Base-by-base conservation (phyloP, 495 filamentous ascomycete species). In the Aspergillus nanangensis region DNA sequence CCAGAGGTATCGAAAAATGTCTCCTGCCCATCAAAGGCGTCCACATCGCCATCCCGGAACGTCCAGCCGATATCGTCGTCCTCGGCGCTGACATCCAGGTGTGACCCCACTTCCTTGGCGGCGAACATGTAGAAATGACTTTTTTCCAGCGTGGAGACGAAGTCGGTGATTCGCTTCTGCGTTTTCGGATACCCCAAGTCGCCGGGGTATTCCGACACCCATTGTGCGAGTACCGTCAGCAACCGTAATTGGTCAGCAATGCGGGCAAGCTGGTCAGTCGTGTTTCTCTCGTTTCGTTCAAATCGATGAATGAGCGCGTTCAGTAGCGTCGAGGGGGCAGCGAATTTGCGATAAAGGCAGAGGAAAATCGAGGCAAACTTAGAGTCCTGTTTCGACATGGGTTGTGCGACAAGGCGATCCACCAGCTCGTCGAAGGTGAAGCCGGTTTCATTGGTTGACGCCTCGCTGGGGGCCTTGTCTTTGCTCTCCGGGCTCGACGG, bases 281-380 rank as follows among this genome's bases (percentile, higher is more conserved):
- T 82, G 53, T 85, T 77, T 15, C 73, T 70, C 56, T 80, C 78
- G 25, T 83, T 72, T 23, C 71, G 72, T 38, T 92, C 84, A 51
- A 96, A 87, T 8, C 88, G 84, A 44, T 70, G 67, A 20, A 90
- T 67, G 49, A 97, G 81, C 13, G 84, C 79, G 29, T 77, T 76
- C 29, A 97, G 75, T 2, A 98, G 76, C 31, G 83, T 75, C 11
- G 74, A 72, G 0, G 93, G 93, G 3, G 92, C 76, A 4, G 90
- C 86, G 48, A 98, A 96, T 65, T 91, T 95, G 41, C 93, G 86
- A 60, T 96, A 96, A n/a, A 97, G 75, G 47, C 90, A 94, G 15
- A 97, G 70, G 57, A 97, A 97, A 8, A 91, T 83, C 21, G 84
- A 78, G 14, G 75, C 74, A 62, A 96, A 97, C 60, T 94, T 95